Evolutionary conservation across 345 rosid genomes (phyloP), one percentile per base, ranked within the genome.

Genomic region (Abelmoschus esculentus): DNA sequence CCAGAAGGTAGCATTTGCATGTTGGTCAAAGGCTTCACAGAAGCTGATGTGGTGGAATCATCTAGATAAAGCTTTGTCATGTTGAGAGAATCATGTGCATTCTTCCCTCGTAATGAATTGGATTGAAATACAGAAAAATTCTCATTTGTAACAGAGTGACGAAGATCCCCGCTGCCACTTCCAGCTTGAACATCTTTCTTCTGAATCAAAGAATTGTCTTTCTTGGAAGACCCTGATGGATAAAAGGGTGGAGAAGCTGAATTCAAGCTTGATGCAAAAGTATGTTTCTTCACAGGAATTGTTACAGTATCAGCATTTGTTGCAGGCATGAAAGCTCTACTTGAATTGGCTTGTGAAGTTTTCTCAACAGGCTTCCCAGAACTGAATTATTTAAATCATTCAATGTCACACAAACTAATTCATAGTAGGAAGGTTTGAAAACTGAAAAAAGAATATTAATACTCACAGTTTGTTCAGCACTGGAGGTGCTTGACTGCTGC

Each of bases 161-260:
- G 82, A 75, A 66, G 71, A 76, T 62, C 84, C 79, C 78, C 74
- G 80, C 75, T 82, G 29, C 71, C n/a, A 59, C 67, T 78, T 77
- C 87, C 88, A 73, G 79, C 73, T 70, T 84, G 89, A 13, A 82
- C 72, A 73, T 83, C 84, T 78, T 83, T 89, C 76, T 80, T 91
- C 81, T 79, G 90, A 74, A 83, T 71, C 73, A 74, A 56, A 64
- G 67, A 44, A 42, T 44, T 59, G 19, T 84, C 91, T 73, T 85
- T 91, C 59, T 66, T 84, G 60, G 93, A 81, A 63, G 97, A 81
- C 42, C 87, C 87, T 6, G 98, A 86, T 46, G 98, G 98, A 80
- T 91, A 91, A 74, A 91, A 93, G 36, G 98, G 97, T 69, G 96
- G 98, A 81, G 98, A 91, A 74, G 96, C 92, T 78, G 92, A 91